These are phyloP conservation scores for Sporothrix inflata DNA, from an alignment of 2,329 filamentous ascomycete genomes.

Conservation along the genomic window DNA sequence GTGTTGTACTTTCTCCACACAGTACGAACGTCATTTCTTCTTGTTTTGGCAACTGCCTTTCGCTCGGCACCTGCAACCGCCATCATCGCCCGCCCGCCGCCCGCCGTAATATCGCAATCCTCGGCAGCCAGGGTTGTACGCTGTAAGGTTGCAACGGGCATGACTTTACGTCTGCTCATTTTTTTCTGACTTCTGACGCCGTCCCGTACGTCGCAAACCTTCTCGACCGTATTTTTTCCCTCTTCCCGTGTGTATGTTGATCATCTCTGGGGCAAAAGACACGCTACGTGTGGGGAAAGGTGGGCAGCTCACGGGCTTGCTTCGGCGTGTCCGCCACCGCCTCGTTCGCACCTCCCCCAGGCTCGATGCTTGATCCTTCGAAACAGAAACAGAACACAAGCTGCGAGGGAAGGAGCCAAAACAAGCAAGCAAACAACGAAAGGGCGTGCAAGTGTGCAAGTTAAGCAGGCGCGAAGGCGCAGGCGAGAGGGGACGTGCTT, in stretches of 20 bases:
- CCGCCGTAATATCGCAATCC: background rate
- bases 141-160: background rate
- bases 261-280: background rate
- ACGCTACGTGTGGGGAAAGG: slow-evolving; percentile 8
- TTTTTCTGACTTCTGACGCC: slow-evolving; percentile 4
- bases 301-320: slow-evolving; percentile 23
- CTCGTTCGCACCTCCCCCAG: background rate
- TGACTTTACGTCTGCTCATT: background rate
- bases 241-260: background rate
- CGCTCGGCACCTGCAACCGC: background rate
- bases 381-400: background rate
- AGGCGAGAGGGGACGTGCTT: background rate
- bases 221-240: background rate
- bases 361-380: too few relatives aligned
- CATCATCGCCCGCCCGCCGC: background rate
- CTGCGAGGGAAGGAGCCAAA: background rate
- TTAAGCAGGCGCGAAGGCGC: background rate
- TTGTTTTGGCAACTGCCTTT: background rate
- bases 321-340: slow-evolving; percentile 17
- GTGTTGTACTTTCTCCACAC: background rate
- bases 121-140: background rate
- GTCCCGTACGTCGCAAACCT: background rate
- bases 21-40: slow-evolving; percentile 9
- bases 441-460: background rate
- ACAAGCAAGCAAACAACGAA: background rate